Percentiles rank a stretch among this genome's conserved stretches.
Evolutionary conservation across 2,329 filamentous ascomycete genomes (phyloP).

Genomic region (Lachnellula hyalina): DNA sequence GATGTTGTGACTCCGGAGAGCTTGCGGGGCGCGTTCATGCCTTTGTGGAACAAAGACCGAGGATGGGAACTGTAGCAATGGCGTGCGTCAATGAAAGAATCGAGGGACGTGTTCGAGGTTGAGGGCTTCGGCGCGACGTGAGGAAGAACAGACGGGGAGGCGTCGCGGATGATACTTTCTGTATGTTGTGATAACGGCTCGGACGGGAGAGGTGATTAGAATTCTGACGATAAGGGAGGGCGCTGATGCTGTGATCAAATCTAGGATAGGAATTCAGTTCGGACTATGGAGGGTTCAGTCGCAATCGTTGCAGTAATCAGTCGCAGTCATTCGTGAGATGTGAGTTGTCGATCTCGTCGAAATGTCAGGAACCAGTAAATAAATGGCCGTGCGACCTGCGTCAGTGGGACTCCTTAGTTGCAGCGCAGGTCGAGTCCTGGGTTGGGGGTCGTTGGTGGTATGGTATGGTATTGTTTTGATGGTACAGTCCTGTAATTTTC

Average conservation of each 20-base stretch:
- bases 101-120: constrained; percentile 11
- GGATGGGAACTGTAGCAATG: constrained; percentile 7
- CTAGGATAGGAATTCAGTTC: too few species aligned
- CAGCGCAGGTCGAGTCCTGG: not conserved
- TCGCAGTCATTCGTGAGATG: constrained; percentile 14
- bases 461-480: not conserved
- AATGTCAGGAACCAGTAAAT: constrained; percentile 10
- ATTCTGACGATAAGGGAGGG: not conserved
- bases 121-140: constrained; percentile 11
- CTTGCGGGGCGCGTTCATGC: constrained; percentile 23
- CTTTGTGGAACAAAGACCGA: constrained; percentile 18
- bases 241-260: too few species aligned
- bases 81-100: constrained; percentile 4
- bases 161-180: not conserved
- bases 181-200: not conserved
- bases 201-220: constrained; percentile 4
- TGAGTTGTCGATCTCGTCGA: constrained; percentile 18
- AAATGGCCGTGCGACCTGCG: constrained; percentile 19
- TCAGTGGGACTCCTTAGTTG: not conserved
- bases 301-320: not conserved
- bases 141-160: constrained; percentile 1
- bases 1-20: constrained; percentile 17
- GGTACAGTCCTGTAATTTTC: constrained; percentile 8
- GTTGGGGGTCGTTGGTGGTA: too few species aligned
- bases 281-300: not conserved